Evolutionary conservation across 1,139 yeast genomes (phyloP).

Genomic region (Pichia kudriavzevii): DNA sequence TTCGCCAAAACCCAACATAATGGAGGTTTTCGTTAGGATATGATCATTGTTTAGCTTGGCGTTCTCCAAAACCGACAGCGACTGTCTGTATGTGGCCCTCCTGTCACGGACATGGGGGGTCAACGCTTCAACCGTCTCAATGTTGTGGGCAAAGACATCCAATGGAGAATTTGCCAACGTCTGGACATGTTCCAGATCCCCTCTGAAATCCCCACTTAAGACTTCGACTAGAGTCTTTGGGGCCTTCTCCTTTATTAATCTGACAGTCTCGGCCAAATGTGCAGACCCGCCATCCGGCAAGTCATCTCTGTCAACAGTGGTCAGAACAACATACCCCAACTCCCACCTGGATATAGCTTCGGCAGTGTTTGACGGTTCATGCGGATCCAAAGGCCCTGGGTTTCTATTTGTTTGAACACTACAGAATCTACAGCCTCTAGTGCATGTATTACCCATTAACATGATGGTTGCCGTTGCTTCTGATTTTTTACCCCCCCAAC

Average conservation of each 20-base stretch:
- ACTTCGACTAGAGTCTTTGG: slow-evolving; percentile 92
- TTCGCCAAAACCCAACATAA: slow-evolving; percentile 97
- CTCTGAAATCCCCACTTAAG: slow-evolving; percentile 91
- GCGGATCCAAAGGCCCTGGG: slow-evolving; percentile 88
- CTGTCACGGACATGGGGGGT: slow-evolving; percentile 96
- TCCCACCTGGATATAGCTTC: slow-evolving; percentile 99
- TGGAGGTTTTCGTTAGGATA: slow-evolving; percentile 83
- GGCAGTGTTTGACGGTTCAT: slow-evolving; percentile 96
- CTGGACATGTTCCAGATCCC: slow-evolving; percentile 74
- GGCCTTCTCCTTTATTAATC: slow-evolving; percentile 75
- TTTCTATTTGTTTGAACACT: slow-evolving; percentile 86
- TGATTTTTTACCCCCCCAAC: slow-evolving; percentile 97
- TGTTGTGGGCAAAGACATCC: slow-evolving; percentile 94
- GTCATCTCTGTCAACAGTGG: slow-evolving; percentile 98
- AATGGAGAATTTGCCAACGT: slow-evolving; percentile 79
- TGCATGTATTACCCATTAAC: slow-evolving; percentile 97
- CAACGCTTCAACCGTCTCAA: slow-evolving; percentile 91
- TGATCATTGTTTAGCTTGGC: slow-evolving; percentile 76
- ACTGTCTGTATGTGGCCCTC: slow-evolving; percentile 90
- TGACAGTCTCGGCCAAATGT: slow-evolving; percentile 86
- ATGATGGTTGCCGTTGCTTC: slow-evolving; percentile 99
- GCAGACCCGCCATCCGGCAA: slow-evolving; percentile 86
- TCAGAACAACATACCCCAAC: slow-evolving; percentile 91
- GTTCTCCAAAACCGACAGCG: slow-evolving; percentile 63
- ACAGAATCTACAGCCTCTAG: slow-evolving; percentile 97